phyloP scores from a whole-genome alignment of 345 rosid genomes.

The Hypericum androsaemum region DNA sequence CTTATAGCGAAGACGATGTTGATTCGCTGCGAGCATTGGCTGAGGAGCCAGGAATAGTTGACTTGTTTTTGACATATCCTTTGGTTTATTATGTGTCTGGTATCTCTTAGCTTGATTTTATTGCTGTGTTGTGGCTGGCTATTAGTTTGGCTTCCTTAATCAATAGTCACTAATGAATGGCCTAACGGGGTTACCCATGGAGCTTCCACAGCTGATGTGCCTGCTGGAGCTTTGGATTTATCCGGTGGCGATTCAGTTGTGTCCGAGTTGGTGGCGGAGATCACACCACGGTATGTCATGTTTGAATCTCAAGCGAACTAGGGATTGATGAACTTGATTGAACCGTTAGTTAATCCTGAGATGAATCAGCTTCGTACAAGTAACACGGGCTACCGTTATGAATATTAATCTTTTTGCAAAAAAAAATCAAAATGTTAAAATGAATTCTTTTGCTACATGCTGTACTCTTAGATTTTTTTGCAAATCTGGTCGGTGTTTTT shows the following conservation, averaged over 20 bases:
- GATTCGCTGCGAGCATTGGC: constrained; percentile 88
- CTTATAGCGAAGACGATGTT: constrained; percentile 71
- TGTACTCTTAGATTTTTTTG: background rate
- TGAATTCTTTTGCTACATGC: background rate
- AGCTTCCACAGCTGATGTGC: constrained; percentile 46
- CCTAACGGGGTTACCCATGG: constrained; percentile 61
- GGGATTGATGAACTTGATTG: too few species aligned
- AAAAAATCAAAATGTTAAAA: too few species aligned
- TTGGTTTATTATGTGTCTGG: background rate
- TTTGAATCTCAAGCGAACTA: background rate
- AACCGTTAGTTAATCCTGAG: too few species aligned
- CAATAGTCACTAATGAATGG: constrained; percentile 73
- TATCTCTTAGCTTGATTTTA: background rate
- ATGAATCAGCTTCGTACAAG: too few species aligned
- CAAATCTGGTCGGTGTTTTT: background rate
- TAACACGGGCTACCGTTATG: too few species aligned
- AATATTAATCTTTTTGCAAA: too few species aligned
- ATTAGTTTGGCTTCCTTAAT: constrained; percentile 38
- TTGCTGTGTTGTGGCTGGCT: background rate
- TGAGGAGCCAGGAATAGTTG: constrained; percentile 73
- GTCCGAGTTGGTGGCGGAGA: constrained; percentile 67
- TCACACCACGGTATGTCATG: constrained; percentile 73
- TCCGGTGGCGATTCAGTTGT: constrained; percentile 42
- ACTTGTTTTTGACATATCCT: constrained; percentile 91
- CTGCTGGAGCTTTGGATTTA: constrained; percentile 43